Evolutionary conservation across 2,329 filamentous ascomycete genomes (phyloP).

Genomic region (Trichophyton benhamiae): DNA sequence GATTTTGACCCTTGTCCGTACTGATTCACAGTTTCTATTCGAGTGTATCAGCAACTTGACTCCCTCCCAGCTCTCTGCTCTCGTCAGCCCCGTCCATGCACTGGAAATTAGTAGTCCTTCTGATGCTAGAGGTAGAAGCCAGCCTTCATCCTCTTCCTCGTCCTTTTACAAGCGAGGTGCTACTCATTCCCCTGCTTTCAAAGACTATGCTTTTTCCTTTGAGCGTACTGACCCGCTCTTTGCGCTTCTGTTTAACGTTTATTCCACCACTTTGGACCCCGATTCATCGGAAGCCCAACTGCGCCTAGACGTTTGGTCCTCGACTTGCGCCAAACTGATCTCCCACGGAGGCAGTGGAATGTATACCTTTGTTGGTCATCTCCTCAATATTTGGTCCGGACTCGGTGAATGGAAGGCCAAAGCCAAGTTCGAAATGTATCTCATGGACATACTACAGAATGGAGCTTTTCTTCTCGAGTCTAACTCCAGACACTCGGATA

Average conservation of each 20-base stretch:
- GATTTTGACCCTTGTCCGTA: constrained; percentile 70
- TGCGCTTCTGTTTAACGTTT: constrained; percentile 74
- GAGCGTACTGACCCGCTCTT: constrained; percentile 79
- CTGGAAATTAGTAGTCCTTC: constrained; percentile 69
- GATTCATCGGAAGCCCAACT: constrained; percentile 70
- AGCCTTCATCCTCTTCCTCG: constrained; percentile 36
- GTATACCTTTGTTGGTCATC: constrained; percentile 68
- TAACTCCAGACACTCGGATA: constrained; percentile 59
- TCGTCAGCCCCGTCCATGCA: constrained; percentile 66
- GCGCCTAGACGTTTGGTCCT: constrained; percentile 77
- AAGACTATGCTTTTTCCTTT: constrained; percentile 76
- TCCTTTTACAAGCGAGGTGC: constrained; percentile 37
- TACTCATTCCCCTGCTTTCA: constrained; percentile 46
- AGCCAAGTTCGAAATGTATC: constrained; percentile 79
- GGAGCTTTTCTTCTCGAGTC: constrained; percentile 83
- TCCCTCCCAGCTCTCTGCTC: constrained; percentile 60
- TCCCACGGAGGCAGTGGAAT: constrained; percentile 61
- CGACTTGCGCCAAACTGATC: constrained; percentile 71
- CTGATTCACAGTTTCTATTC: constrained; percentile 78
- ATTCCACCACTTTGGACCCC: constrained; percentile 71
- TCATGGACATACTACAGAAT: constrained; percentile 88
- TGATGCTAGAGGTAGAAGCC: constrained; percentile 41
- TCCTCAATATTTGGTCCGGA: constrained; percentile 76
- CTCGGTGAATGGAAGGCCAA: constrained; percentile 85
- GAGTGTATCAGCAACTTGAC: constrained; percentile 65